phyloP scores from a whole-genome alignment of 306 rosid species.

The Benincasa hispida region DNA sequence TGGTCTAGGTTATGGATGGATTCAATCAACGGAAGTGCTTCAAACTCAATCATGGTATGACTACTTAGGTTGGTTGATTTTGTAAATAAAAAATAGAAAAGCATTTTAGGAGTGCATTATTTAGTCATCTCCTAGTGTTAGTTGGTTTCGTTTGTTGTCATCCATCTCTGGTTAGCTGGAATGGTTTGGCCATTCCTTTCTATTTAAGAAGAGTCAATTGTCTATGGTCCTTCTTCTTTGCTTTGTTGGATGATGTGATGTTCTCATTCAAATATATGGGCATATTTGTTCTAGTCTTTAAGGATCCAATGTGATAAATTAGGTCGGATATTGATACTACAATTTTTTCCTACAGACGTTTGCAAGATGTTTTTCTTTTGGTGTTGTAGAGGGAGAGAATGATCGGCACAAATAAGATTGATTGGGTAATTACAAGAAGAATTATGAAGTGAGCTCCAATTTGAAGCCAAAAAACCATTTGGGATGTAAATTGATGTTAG shows the following conservation, averaged over 20 bases:
- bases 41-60: not conserved
- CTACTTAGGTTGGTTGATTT: not conserved
- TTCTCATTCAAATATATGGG: not conserved
- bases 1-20: not conserved
- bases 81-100: not conserved
- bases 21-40: not conserved
- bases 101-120: not conserved
- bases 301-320: not conserved
- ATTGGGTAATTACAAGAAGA: not conserved
- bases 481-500: not conserved
- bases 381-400: not conserved
- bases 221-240: not conserved
- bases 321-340: not conserved
- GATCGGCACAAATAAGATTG: not conserved
- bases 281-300: not conserved
- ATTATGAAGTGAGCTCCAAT: not conserved
- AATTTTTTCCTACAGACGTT: not conserved
- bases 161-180: not conserved
- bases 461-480: not conserved
- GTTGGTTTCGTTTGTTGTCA: not conserved
- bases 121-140: not conserved
- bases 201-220: not conserved
- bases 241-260: not conserved
- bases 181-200: not conserved
- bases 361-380: not conserved